These are phyloP conservation scores for Sporothrix brunneoviolacea DNA, from an alignment of 2,329 filamentous ascomycete genomes.

Conservation along the genomic window DNA sequence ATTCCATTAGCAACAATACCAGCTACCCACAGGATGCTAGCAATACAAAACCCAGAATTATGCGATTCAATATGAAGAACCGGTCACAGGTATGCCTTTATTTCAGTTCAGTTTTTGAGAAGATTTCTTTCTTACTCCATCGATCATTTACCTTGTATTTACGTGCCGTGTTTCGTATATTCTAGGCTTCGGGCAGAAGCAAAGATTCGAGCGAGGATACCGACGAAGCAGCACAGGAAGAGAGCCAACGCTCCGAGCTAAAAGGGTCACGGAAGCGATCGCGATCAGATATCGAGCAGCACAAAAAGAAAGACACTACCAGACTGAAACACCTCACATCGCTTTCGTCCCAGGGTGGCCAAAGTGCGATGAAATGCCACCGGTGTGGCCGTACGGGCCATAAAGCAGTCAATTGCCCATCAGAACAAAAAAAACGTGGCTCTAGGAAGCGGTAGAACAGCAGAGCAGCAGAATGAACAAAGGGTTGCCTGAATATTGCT, in stretches of 20 bases:
- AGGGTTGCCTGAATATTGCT: no score
- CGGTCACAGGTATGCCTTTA: slow-evolving; percentile 15
- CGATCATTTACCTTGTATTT: neutral
- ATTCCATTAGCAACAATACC: slow-evolving; percentile 12
- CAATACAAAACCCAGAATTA: slow-evolving; percentile 17
- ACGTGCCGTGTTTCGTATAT: no score
- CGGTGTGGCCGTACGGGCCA: slow-evolving; percentile 58
- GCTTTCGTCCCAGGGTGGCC: slow-evolving; percentile 42
- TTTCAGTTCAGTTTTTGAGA: slow-evolving; percentile 4
- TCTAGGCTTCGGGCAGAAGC: slow-evolving; percentile 20
- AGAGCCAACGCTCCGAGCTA: no score
- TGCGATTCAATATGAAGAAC: slow-evolving; percentile 29
- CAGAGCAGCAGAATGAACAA: no score
- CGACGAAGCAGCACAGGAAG: slow-evolving; percentile 6
- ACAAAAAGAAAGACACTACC: slow-evolving; percentile 50
- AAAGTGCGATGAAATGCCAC: slow-evolving; percentile 45
- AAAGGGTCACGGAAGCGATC: slow-evolving; percentile 14
- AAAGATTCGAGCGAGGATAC: slow-evolving; percentile 30
- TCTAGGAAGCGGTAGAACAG: slow-evolving; percentile 10
- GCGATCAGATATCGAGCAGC: slow-evolving; percentile 40
- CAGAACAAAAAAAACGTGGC: slow-evolving; percentile 21
- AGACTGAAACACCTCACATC: slow-evolving; percentile 57
- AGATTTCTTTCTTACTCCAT: neutral
- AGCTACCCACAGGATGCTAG: neutral
- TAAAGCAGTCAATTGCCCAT: slow-evolving; percentile 48